Evolutionary conservation across 345 rosid species (phyloP), one percentile per base, ranked within the genome.

Genomic region (Acer saccharum): DNA sequence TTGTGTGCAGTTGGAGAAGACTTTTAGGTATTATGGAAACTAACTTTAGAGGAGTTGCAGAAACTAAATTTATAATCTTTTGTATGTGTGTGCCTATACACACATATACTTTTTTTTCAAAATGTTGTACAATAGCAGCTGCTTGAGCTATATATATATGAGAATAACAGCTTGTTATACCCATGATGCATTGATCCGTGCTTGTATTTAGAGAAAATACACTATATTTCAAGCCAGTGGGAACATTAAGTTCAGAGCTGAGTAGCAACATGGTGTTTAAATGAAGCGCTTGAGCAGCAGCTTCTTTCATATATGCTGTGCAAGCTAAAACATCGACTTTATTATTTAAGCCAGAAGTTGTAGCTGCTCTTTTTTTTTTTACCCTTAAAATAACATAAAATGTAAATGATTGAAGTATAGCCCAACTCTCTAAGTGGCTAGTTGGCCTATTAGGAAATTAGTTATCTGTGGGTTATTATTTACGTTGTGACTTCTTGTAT

Each of bases 341-440:
- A 35, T 35, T 35, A 20, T 48, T 69, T 69, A 14, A 69, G 57
- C 55, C 46, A 69, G 74, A 71, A 25, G 23, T 32, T 71, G 62
- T 23, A 54, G 46, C 63, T 29, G 57, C 21, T 69, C 12, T 44
- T 46, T 6, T 5, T 68, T 35, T 66, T 4, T 29, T 29, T 29
- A 29, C 39, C 39, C 39, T 27, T 17, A 68, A 68, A 7, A 6
- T 44, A 27, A 71, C 46, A 70, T 27, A 35, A 35, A 35, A n/a
- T 39, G 44, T 11, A 35, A 12, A 58, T 4, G 16, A 7, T 55
- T 72, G n/a, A 72, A 60, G 44, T 72, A 20, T 8, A 16, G 21
- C 48, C 64, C 64, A 23, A 2, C 29, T 20, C 10, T 43, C 55
- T 14, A 1, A 61, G 41, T 46, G 20, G 44, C 1, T 43, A 14